Conservation (phyloP, 2,329 filamentous ascomycete genomes). For the Pseudogymnoascus sp. region DNA sequence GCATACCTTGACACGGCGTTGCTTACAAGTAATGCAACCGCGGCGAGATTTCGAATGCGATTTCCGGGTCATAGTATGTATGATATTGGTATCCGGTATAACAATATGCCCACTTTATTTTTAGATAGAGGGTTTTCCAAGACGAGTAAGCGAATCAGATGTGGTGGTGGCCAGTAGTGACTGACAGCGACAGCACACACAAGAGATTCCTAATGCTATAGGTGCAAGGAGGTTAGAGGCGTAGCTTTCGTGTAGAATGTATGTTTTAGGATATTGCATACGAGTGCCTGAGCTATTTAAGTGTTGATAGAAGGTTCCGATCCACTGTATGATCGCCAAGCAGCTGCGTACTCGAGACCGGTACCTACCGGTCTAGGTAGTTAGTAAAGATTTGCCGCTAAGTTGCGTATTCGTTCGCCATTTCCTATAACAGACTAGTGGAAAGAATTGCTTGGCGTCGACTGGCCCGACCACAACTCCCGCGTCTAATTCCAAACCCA, state of each 20-base stretch:
- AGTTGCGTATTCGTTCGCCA: neutral
- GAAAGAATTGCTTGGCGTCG: neutral
- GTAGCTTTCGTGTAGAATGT: neutral
- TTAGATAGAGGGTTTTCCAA: neutral
- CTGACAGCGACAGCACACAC: neutral
- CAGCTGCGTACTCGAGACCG: neutral
- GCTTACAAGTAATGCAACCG: slow-evolving; percentile 29
- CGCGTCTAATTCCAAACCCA: neutral
- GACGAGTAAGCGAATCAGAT: neutral
- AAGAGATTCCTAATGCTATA: neutral
- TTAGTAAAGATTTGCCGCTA: neutral
- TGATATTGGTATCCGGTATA: neutral
- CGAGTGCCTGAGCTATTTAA: neutral
- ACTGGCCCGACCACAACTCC: neutral
- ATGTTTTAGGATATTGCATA: neutral
- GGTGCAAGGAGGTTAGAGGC: neutral
- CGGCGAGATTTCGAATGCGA: slow-evolving; percentile 30
- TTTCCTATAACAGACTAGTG: neutral
- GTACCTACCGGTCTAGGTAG: too few species aligned
- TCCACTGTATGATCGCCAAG: neutral
- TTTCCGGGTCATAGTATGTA: slow-evolving; percentile 13
- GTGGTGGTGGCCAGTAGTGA: neutral
- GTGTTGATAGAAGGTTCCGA: neutral
- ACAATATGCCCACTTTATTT: neutral
- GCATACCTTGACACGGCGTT: slow-evolving; percentile 29